Evolutionary conservation across 1,284 basidiomycete species (phyloP), one percentile per base, ranked within the genome.

Genomic region (Athelia psychrophila): DNA sequence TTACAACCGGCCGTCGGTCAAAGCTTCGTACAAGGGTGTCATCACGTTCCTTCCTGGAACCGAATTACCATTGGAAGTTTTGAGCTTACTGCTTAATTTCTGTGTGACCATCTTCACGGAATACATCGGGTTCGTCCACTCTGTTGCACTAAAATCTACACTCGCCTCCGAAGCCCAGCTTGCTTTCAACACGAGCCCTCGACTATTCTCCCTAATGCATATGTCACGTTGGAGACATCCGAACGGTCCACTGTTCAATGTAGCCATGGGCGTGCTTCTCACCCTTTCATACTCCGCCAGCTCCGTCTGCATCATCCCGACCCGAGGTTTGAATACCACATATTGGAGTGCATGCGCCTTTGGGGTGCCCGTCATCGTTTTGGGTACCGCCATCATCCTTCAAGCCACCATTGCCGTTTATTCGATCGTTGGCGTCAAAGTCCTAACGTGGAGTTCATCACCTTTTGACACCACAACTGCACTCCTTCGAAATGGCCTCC

Each of bases 371-470:
- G 27, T 13, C 27, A 30, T 30, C 27, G 6, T 30, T 6, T 30
- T 30, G 27, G 27, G 27, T 13, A 13, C 13, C 5, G 13, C 27
- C 27, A 30, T 30, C 27, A 5, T 30, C 27, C 27, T 30, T 13
- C 27, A 30, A 13, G 27, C 27, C 13, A 1, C 55, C 19, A 58
- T 68, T 36, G 57, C 67, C 16, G 50, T 69, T 18, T 35, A 48
- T 1, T 56, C 59, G 4, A 56, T 56, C 30, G 32, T 54, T 23
- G 42, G 53, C 27, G 54, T 61, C 16, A 54, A 61, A 22, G 54
- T 66, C 22, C 49, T 62, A 51, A 68, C 66, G 1, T 66, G 64
- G 66, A 67, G 65, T 20, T 61, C 66, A 27, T 68, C 66, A 1
- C 56, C 66, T 22, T 63, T 66, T n/a, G 64, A 66, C 16, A 64